phyloP scores from a whole-genome alignment of 2,329 filamentous ascomycete species.

The Claviceps capensis region DNA sequence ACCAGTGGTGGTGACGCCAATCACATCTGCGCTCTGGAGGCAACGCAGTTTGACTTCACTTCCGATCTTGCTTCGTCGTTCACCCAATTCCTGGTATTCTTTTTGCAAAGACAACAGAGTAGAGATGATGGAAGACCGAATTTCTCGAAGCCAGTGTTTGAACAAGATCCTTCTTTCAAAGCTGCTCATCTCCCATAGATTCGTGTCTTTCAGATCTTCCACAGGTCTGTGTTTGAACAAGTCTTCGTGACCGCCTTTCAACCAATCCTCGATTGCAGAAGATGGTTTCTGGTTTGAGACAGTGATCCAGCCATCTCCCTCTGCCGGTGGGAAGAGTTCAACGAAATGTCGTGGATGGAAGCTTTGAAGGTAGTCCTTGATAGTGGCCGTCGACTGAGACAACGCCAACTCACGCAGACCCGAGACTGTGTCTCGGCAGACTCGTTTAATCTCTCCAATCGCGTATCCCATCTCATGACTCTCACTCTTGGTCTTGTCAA shows the following conservation, averaged over 20 bases:
- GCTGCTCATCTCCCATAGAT: neutral
- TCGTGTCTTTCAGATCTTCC: neutral
- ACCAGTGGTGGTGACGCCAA: constrained; percentile 47
- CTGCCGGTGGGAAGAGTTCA: neutral
- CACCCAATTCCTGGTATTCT: neutral
- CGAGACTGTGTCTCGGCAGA: neutral
- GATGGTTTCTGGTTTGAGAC: neutral
- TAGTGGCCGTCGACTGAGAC: neutral
- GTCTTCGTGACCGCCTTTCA: neutral
- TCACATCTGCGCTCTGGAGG: constrained; percentile 28
- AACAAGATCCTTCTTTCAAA: neutral
- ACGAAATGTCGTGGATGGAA: neutral
- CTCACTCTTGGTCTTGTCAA: constrained; percentile 25
- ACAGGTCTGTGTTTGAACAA: neutral
- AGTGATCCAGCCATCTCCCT: neutral
- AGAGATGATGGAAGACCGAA: neutral
- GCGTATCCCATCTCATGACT: constrained; percentile 15
- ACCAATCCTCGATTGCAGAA: neutral
- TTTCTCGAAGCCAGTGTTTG: neutral
- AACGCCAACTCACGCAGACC: neutral
- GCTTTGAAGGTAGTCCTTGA: neutral
- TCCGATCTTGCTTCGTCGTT: neutral
- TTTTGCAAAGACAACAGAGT: neutral
- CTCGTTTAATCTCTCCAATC: neutral
- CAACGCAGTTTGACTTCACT: neutral